Evolutionary conservation across 768 basidiomycete species (phyloP), one percentile per base, ranked within the genome.

Genomic region (Leccinum barrowsii): DNA sequence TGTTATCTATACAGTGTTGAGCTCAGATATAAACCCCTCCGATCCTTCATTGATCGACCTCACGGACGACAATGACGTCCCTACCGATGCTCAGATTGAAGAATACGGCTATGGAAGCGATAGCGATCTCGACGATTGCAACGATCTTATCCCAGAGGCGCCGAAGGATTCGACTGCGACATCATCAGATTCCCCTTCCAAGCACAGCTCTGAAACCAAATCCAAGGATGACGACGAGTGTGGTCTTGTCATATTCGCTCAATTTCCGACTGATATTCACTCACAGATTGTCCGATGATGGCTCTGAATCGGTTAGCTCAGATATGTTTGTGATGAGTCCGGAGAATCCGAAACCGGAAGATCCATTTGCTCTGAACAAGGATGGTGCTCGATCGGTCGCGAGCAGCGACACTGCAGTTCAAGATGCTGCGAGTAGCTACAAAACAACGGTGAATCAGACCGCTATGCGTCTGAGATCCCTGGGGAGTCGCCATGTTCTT

Each of bases 111-210:
- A 73, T 49, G 65, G 32, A 34, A 72, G 69, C 17, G 74, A 76
- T 56, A 75, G 75, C 13, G 75, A 75, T 44, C 67, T 76, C 24
- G 74, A 75, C 19, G 71, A 74, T 6, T 64, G 65, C 8, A 19
- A 59, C 2, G 59, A 64, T 0, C n/a, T 24, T 6, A n/a, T 49
- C 48, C 44, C 40, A 52, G n/a, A 57, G 12, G 21, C 12, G 3
- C 2, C 12, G 3, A 50, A 59, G 26, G 10, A 52, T 22, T 17
- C 19, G 26, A 49, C 40, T 49, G 13, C 15, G 15, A 22, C 10
- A 2, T 11, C 7, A 21, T 8, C 17, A 24, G 17, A 2, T 12
- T 21, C 51, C 6, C 22, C 34, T 12, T 13, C 17, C 30, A 28
- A 55, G 37, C 13, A 1, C n/a, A 12, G 13, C 11, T 11, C 21